phyloP scores from a whole-genome alignment of 1,139 yeast genomes.

The Fermentozyma sake region DNA sequence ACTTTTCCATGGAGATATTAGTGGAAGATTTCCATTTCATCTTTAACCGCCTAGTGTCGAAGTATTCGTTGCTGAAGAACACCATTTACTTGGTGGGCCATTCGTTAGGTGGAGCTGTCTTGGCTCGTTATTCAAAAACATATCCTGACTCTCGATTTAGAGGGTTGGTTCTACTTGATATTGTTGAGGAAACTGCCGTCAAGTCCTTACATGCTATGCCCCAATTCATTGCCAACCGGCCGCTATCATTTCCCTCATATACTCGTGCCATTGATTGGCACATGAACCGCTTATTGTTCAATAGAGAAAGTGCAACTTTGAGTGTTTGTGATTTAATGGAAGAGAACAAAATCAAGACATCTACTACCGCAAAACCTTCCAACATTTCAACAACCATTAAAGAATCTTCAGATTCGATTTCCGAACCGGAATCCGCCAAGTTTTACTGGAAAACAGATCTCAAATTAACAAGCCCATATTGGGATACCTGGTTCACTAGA shows the following conservation, averaged over 20 bases:
- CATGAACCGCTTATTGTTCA: constrained; percentile 50
- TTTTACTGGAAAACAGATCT: constrained; percentile 65
- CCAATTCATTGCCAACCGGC: constrained; percentile 56
- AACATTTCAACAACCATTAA: no score
- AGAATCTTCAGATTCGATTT: no score
- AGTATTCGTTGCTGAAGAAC: constrained; percentile 11
- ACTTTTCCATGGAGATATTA: constrained; percentile 49
- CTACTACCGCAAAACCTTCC: no score
- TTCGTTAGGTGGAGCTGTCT: constrained; percentile 86
- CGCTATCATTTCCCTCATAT: constrained; percentile 48
- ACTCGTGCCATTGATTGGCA: constrained; percentile 84
- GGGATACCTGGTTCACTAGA: constrained; percentile 79
- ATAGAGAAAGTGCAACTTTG: constrained; percentile 58
- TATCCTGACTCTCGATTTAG: constrained; percentile 21
- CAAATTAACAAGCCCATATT: constrained; percentile 53
- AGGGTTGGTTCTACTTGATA: constrained; percentile 80
- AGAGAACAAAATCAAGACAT: constrained; percentile 13
- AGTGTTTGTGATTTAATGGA: constrained; percentile 68
- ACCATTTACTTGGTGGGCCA: constrained; percentile 69
- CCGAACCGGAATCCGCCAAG: no score
- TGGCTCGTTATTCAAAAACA: constrained; percentile 43
- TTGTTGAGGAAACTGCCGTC: constrained; percentile 90
- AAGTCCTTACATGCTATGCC: constrained; percentile 66
- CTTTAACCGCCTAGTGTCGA: constrained; percentile 30
- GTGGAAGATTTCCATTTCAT: constrained; percentile 54